Evolutionary conservation across 2,329 filamentous ascomycete species (phyloP).

Genomic region (Sclerotinia minor): DNA sequence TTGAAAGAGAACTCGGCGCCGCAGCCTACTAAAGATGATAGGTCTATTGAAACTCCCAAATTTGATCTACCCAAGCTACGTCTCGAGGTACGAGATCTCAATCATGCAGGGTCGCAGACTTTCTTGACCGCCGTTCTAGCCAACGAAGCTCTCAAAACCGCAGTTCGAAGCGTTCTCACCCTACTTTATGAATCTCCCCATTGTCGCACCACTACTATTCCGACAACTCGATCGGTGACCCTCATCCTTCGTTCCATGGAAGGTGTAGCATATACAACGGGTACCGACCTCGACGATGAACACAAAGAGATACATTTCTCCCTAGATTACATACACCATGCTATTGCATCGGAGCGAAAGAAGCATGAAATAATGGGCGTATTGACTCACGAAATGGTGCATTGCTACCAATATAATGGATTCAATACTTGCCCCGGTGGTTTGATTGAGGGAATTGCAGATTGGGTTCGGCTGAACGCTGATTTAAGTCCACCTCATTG

Average conservation of each 20-base stretch:
- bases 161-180: slow-evolving; percentile 67
- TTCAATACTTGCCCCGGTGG: slow-evolving; percentile 65
- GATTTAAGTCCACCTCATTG: slow-evolving; percentile 80
- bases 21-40: slow-evolving; percentile 8
- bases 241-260: slow-evolving; percentile 75
- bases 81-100: slow-evolving; percentile 59
- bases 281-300: slow-evolving; percentile 73
- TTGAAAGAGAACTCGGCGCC: slow-evolving; percentile 16
- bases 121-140: slow-evolving; percentile 70
- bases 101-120: slow-evolving; percentile 58
- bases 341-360: slow-evolving; percentile 47
- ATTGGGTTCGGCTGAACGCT: slow-evolving; percentile 82
- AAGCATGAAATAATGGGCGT: slow-evolving; percentile 75
- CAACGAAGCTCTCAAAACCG: slow-evolving; percentile 58
- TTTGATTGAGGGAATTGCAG: slow-evolving; percentile 86
- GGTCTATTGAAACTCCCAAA: slow-evolving; percentile 20
- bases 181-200: slow-evolving; percentile 65
- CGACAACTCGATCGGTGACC: slow-evolving; percentile 80
- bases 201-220: slow-evolving; percentile 45
- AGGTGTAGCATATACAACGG: slow-evolving; percentile 88
- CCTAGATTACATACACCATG: slow-evolving; percentile 65
- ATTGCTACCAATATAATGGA: slow-evolving; percentile 85
- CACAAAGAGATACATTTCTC: slow-evolving; percentile 95
- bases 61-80: slow-evolving; percentile 57
- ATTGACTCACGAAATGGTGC: slow-evolving; percentile 87